Base-by-base conservation (phyloP, 139 green algal genomes). In the Coelastrella sp. region DNA sequence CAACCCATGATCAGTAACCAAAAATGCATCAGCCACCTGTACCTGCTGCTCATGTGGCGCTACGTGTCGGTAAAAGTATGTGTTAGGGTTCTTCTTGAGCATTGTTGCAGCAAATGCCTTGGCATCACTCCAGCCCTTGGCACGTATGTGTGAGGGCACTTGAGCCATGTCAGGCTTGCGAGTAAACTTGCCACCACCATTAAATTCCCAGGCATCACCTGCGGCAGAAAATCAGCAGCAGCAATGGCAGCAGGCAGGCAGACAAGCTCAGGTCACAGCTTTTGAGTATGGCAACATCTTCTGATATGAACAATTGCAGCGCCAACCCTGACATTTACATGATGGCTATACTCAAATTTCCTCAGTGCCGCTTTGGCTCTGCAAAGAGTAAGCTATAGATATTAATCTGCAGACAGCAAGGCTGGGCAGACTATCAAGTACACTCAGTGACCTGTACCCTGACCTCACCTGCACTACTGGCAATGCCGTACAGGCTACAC, bases 51-150 rank as follows among this genome's bases (percentile, higher is more conserved):
- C 78, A 4, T 91, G 82, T 7, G 95, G 95, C 10, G 88, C 93
- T 56, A 93, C 90, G 87, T 96, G 93, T 63, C 96, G 90, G 93
- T 97, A 97, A 82, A 97, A 97, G 89, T 95, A 97, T 73, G 91
- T 82, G 85, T 97, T 97, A 19, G 96, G 96, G 92, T 97, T 97
- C 87, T 96, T 96, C 24, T 82, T 78, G 63, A 97, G 89, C 93
- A 93, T 87, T 10, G 92, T 94, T 7, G 91, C 88, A 12, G 94
- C 90, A 49, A 94, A 94, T 20, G 92, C 94, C 8, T 92, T 91
- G 1, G 93, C 94, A 24, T 93, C 90, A 82, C 91, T 95, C 92
- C 94, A 95, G 24, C 95, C 95, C 58, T 92, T 92, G n/a, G 75
- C 82, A 8, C 84, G 84, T 24, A 95, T 84, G 49, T 81, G 14